A percentile compares a stretch with the other conserved stretches of the same genome.
phyloP scores from a whole-genome alignment of 164 flowering plant species.

The Vitis rotundifolia region DNA sequence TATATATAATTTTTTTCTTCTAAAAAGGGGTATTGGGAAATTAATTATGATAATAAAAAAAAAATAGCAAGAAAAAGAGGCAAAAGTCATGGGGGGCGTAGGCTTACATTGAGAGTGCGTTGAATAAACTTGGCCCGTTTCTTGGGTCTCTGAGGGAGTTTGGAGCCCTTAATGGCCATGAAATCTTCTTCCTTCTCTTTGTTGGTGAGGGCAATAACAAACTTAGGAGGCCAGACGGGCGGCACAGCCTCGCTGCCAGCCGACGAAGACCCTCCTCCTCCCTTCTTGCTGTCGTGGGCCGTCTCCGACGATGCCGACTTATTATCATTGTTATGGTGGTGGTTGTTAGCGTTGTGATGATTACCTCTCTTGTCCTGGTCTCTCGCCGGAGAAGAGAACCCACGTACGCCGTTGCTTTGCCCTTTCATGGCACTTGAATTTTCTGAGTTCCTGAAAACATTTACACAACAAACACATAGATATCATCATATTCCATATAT shows the following conservation, averaged over 20 bases:
- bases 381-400: constrained; percentile 31
- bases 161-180: constrained; percentile 84
- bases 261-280: constrained; percentile 65
- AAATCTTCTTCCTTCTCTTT: constrained; percentile 98
- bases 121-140: constrained; percentile 87
- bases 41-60: not conserved
- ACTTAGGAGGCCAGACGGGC: constrained; percentile 83
- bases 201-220: constrained; percentile 73
- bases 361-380: constrained; percentile 36
- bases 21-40: not conserved
- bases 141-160: constrained; percentile 91
- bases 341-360: constrained; percentile 18
- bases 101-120: constrained; percentile 80
- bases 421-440: constrained; percentile 59
- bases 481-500: not conserved
- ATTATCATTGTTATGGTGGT: constrained; percentile 16
- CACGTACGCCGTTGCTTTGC: constrained; percentile 49
- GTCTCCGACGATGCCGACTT: constrained; percentile 64
- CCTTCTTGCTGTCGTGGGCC: constrained; percentile 58
- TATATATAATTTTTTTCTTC: no score
- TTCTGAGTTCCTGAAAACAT: constrained; percentile 52
- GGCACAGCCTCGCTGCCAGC: constrained; percentile 61
- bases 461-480: constrained; percentile 5
- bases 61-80: not conserved
- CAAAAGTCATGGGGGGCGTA: not conserved